Evolutionary conservation across 129 eudicot genomes (phyloP).

Genomic region (Flaveria linearis): DNA sequence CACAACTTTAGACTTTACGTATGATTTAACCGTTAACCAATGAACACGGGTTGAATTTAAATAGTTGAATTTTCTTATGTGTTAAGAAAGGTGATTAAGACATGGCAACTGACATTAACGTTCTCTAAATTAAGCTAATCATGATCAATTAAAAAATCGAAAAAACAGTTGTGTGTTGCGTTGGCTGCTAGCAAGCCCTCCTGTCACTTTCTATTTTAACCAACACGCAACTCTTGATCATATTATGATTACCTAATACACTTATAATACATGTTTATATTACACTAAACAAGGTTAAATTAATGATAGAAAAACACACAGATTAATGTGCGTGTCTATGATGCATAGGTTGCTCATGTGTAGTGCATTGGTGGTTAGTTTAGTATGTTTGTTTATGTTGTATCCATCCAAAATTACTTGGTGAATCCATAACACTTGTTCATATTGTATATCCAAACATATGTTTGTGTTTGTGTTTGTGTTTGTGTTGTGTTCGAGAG

Average conservation of each 20-base stretch:
- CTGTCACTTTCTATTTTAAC: slow-evolving; percentile 27
- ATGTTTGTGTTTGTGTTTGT: no score
- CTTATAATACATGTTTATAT: not conserved
- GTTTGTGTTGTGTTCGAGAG: no score
- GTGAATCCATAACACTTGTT: not conserved
- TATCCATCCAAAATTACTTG: slow-evolving; percentile 16
- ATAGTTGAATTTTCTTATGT: not conserved
- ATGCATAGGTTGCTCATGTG: slow-evolving; percentile 44
- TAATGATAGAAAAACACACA: not conserved
- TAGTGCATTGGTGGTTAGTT: slow-evolving; percentile 37
- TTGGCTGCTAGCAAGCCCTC: slow-evolving; percentile 23
- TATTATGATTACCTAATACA: slow-evolving; percentile 15
- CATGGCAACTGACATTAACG: slow-evolving; percentile 34
- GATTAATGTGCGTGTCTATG: slow-evolving; percentile 26
- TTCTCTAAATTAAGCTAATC: slow-evolving; percentile 19
- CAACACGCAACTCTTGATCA: slow-evolving; percentile 29
- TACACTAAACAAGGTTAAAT: slow-evolving; percentile 1
- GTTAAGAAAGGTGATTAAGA: slow-evolving; percentile 26
- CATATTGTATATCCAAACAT: not conserved
- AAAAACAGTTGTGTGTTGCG: not conserved
- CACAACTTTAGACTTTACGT: no score
- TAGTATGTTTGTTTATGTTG: slow-evolving; percentile 15
- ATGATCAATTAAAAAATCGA: not conserved
- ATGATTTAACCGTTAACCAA: no score
- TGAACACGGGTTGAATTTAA: not conserved